Conservation (phyloP, 345 rosid species). For the Eucalyptus pauciflora region DNA sequence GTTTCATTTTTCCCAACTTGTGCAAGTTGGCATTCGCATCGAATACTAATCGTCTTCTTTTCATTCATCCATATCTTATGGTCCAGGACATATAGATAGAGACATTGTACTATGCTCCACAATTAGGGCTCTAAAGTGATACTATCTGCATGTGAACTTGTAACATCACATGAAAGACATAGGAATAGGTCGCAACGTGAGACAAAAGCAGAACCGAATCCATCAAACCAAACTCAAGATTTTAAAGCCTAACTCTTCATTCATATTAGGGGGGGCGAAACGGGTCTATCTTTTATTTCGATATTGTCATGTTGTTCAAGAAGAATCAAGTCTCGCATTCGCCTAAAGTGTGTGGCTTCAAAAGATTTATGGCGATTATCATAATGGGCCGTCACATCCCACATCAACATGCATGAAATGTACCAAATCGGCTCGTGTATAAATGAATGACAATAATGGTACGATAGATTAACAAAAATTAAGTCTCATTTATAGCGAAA, state of each 20-base stretch:
- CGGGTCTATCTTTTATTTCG: background rate
- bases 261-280: background rate
- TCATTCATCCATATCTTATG: background rate
- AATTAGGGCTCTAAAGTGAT: background rate
- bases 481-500: background rate
- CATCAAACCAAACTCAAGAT: background rate
- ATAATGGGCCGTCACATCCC: background rate
- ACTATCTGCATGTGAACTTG: background rate
- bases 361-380: background rate
- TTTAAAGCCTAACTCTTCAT: background rate
- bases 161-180: background rate
- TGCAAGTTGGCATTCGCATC: background rate
- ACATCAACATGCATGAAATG: background rate
- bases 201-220: background rate
- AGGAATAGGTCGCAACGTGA: background rate
- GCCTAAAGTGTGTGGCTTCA: background rate
- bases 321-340: background rate
- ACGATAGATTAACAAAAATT: background rate
- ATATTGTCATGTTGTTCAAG: background rate
- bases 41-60: background rate
- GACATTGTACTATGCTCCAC: background rate
- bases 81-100: background rate
- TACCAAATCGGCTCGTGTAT: background rate
- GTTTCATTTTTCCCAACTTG: background rate
- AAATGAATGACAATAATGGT: background rate